These are phyloP conservation scores for Lasiosphaeria hispida DNA, from an alignment of 495 filamentous ascomycete species.

Conservation along the genomic window DNA sequence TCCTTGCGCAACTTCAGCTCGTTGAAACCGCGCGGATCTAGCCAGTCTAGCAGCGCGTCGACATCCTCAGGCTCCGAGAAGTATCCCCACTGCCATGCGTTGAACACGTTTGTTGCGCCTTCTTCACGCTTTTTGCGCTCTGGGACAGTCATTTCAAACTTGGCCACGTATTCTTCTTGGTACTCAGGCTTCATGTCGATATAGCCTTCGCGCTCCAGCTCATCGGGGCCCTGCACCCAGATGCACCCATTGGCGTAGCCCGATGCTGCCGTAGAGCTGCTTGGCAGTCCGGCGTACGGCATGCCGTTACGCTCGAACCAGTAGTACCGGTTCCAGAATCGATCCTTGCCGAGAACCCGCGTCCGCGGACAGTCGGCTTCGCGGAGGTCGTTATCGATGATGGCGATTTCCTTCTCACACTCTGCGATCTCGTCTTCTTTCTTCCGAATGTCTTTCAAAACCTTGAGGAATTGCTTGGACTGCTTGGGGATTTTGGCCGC, in stretches of 20 bases:
- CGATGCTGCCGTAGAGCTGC: conserved; percentile 81
- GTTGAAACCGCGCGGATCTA: conserved; percentile 78
- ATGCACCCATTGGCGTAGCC: conserved; percentile 90
- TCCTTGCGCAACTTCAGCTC: conserved; percentile 86
- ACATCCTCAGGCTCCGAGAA: conserved; percentile 75
- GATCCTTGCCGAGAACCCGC: conserved; percentile 81
- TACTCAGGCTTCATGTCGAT: conserved; percentile 68
- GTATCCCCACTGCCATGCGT: conserved; percentile 85
- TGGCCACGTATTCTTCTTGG: conserved; percentile 58
- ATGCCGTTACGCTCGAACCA: conserved; percentile 99
- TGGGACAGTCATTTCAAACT: conserved; percentile 74
- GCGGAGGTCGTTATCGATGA: conserved; percentile 85
- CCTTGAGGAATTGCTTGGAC: conserved; percentile 76
- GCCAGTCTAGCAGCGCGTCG: conserved; percentile 78
- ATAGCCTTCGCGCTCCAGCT: conserved; percentile 77
- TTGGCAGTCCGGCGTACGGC: conserved; percentile 86
- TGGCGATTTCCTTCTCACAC: conserved; percentile 78
- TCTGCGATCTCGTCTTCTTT: conserved; percentile 74
- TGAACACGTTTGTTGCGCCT: conserved; percentile 72
- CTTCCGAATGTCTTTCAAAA: conserved; percentile 83
- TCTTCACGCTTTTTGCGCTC: conserved; percentile 87
- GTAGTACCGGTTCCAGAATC: conserved; percentile 97
- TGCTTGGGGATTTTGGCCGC: conserved; percentile 83
- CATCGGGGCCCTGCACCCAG: conserved; percentile 95
- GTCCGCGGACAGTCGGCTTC: conserved; percentile 92